Conservation (phyloP, 2,329 filamentous ascomycete genomes). For the Diaporthe eres region DNA sequence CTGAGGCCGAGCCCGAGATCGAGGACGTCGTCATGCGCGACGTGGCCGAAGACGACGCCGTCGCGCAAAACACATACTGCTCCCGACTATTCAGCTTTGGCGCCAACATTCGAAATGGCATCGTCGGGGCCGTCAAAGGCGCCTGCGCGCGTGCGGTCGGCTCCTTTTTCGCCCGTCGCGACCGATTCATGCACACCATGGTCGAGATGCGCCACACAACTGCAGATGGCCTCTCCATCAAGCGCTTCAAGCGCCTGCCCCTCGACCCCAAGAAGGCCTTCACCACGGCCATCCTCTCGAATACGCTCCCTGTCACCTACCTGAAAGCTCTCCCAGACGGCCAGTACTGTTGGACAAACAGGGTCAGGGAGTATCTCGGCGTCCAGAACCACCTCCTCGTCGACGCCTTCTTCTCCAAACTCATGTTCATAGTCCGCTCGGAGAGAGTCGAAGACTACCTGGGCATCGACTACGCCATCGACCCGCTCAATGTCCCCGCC, state of each 20-base stretch:
- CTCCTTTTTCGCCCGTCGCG: conserved; percentile 22
- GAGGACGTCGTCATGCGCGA: conserved; percentile 37
- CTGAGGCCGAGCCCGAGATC: conserved; percentile 22
- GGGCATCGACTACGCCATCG: conserved; percentile 28
- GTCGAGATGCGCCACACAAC: conserved; percentile 38
- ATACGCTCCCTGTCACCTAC: conserved; percentile 36
- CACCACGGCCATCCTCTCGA: conserved; percentile 33
- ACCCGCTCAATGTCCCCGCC: conserved; percentile 29
- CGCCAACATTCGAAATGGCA: conserved; percentile 21
- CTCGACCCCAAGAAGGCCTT: conserved; percentile 24
- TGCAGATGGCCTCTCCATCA: conserved; percentile 40
- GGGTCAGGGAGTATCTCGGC: conserved; percentile 35
- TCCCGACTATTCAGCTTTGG: conserved; percentile 21
- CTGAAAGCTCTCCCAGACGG: conserved; percentile 33
- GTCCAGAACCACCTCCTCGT: conserved; percentile 23
- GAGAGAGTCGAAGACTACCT: conserved; percentile 26
- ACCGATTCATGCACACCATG: conserved; percentile 25
- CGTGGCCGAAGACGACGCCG: conserved; percentile 4
- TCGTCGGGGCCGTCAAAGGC: conserved; percentile 7
- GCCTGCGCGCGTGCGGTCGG: conserved; percentile 18
- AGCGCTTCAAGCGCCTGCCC: conserved; percentile 43
- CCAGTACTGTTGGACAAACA: conserved; percentile 39
- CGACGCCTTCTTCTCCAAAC: conserved; percentile 28
- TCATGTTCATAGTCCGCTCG: conserved; percentile 16
- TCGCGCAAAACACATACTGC: conserved; percentile 3